Evolutionary conservation across 2,329 filamentous ascomycete species (phyloP).

Genomic region (Emergomyces africanus): DNA sequence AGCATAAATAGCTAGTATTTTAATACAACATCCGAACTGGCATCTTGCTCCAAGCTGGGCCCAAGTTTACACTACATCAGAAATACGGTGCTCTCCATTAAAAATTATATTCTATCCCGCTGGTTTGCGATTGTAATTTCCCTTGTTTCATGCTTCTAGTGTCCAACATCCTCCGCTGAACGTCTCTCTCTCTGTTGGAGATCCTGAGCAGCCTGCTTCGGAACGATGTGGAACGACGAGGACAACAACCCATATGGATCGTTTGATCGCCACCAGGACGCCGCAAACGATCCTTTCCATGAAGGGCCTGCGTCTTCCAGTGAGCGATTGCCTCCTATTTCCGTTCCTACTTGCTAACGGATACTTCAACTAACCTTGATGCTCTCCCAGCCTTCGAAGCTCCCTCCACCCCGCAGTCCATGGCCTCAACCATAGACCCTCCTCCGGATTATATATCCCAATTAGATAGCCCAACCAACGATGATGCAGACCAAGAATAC

Average conservation of each 20-base stretch:
- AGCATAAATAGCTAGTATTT: too few species aligned
- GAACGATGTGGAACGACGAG: conserved; percentile 94
- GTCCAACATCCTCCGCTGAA: not conserved
- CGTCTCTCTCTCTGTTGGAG: not conserved
- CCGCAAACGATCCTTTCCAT: conserved; percentile 55
- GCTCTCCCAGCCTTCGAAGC: conserved; percentile 43
- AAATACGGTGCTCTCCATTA: not conserved
- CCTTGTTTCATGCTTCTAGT: not conserved
- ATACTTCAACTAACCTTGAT: not conserved
- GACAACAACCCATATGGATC: conserved; percentile 97
- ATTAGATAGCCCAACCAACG: conserved; percentile 43
- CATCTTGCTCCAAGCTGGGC: not conserved
- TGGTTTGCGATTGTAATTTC: not conserved
- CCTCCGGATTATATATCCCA: conserved; percentile 45
- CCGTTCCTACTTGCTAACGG: not conserved
- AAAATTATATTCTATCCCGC: not conserved
- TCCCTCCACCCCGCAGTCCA: conserved; percentile 53
- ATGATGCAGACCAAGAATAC: conserved; percentile 36
- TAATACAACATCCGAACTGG: not conserved
- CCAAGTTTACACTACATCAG: not conserved
- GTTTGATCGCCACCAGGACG: conserved; percentile 77
- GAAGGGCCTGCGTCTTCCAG: conserved; percentile 36
- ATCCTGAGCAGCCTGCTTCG: not conserved
- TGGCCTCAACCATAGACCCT: conserved; percentile 56
- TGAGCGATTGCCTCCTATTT: conserved; percentile 31